Base-by-base conservation (phyloP, 2,329 filamentous ascomycete genomes). In the Gaeumannomyces tritici region DNA sequence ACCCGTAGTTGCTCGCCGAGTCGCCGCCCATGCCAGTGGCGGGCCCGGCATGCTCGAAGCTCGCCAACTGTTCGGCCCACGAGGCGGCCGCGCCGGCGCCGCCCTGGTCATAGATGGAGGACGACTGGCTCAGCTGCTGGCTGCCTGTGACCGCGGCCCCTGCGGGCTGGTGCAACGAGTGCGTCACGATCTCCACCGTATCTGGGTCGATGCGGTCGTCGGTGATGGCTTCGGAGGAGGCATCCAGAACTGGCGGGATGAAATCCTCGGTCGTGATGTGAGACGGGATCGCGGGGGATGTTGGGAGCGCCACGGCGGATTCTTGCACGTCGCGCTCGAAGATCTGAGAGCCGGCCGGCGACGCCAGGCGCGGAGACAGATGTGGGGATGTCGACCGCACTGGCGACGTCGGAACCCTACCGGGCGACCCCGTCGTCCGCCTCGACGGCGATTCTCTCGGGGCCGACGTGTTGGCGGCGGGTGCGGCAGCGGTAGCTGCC, bases 311-410 rank as follows among this genome's bases (percentile, higher is more conserved):
- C 4, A 83, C 70, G 33, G 83, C 79, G 69, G 63, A 62, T 70
- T 97, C 93, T 74, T 97, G 93, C 28, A 98, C 93, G 73, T 93
- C 91, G 70, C 93, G 89, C 78, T 98, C 93, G 72, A 98, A 98
- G 69, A 98, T 97, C 68, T 88, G 86, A 5, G 86, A 88, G 31
- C 83, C 82, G 13, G 91, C 90, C 18, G 93, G 91, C 26, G 91
- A 96, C 61, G 88, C 84, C 57, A 93, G 76, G 59, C 89, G 83
- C 5, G 91, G 89, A 12, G 91, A 93, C 24, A 61, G 60, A 12
- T 28, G 27, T 5, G 91, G 88, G 11, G 91, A 93, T 12, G 84
- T 83, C 15, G 88, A 87, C 57, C 86, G 84, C 64, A 77, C 80
- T 4, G 90, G 89, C 3, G 89, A 91, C 0, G 85, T 79, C 18